These are phyloP conservation scores for Exophiala sideris DNA, from an alignment of 2,329 filamentous ascomycete species.

Conservation along the genomic window DNA sequence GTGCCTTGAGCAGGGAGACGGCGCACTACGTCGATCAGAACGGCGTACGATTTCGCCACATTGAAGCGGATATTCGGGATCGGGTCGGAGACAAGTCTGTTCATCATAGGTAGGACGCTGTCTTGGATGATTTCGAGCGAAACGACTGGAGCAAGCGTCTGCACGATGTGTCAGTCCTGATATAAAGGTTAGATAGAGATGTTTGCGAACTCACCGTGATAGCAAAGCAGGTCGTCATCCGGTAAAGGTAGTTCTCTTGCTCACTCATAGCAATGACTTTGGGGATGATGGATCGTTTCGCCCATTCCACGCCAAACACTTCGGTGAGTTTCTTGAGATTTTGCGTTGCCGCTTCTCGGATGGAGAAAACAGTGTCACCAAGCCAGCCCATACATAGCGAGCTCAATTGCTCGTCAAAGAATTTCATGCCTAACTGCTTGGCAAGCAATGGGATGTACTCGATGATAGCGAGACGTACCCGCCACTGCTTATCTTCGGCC, in stretches of 20 bases:
- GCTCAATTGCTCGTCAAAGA: slow-evolving; percentile 97
- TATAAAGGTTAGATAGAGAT: slow-evolving; percentile 10
- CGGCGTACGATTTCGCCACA: slow-evolving; percentile 93
- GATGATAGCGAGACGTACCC: slow-evolving; percentile 94
- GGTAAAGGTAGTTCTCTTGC: slow-evolving; percentile 97
- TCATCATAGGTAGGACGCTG: slow-evolving; percentile 92
- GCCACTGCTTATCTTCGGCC: slow-evolving; percentile 94
- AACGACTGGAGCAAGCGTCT: slow-evolving; percentile 93
- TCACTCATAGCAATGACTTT: slow-evolving; percentile 99
- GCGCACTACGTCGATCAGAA: slow-evolving; percentile 86
- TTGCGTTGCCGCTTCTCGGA: slow-evolving; percentile 92
- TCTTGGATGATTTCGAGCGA: slow-evolving; percentile 89
- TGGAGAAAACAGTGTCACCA: slow-evolving; percentile 97
- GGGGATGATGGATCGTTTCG: slow-evolving; percentile 92
- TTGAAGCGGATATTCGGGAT: slow-evolving; percentile 99
- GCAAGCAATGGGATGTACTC: slow-evolving; percentile 97
- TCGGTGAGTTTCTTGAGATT: slow-evolving; percentile 98
- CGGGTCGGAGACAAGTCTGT: slow-evolving; percentile 87
- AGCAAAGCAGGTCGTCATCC: slow-evolving; percentile 99
- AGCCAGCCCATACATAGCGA: slow-evolving; percentile 97
- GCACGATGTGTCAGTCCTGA: slow-evolving; percentile 30
- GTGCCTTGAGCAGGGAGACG: slow-evolving; percentile 86
- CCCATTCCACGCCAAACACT: slow-evolving; percentile 97
- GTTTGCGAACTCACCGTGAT: slow-evolving; percentile 70
- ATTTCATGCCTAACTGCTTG: slow-evolving; percentile 90